Conservation (phyloP, 2,329 filamentous ascomycete genomes). For the Pseudogymnoascus sp. region DNA sequence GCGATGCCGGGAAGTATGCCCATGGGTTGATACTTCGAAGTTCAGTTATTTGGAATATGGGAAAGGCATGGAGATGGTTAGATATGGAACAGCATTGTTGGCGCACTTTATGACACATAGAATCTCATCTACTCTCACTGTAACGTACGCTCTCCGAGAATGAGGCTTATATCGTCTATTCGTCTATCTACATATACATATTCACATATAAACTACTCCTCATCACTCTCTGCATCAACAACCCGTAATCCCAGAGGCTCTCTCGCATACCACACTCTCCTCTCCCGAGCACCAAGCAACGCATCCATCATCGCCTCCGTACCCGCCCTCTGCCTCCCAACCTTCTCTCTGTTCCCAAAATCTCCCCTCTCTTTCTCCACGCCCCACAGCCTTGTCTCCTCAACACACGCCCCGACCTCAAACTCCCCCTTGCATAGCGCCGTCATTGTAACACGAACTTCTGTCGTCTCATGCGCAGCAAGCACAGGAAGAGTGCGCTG, state of each 20-base stretch:
- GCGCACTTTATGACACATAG: conserved; percentile 6
- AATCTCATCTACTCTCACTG: background rate
- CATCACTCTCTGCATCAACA: conserved; percentile 14
- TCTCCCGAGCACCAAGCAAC: conserved; percentile 50
- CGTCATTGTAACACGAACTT: conserved; percentile 62
- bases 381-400: conserved; percentile 60
- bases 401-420: conserved; percentile 71
- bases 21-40: background rate
- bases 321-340: conserved; percentile 39
- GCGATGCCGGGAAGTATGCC: conserved; percentile 32
- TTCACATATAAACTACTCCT: conserved; percentile 16
- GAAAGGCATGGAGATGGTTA: background rate
- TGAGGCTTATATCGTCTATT: background rate
- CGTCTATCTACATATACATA: conserved; percentile 10
- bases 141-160: background rate
- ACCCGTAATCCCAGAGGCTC: conserved; percentile 37
- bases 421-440: conserved; percentile 74
- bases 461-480: conserved; percentile 47
- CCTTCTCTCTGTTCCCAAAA: conserved; percentile 22
- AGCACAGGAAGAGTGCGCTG: conserved; percentile 65
- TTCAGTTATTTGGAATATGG: background rate
- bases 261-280: conserved; percentile 58
- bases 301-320: conserved; percentile 52
- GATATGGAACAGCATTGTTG: background rate
- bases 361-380: conserved; percentile 22